A percentile compares a stretch with the other conserved stretches of the same genome.
Evolutionary conservation across 208 protist genomes (phyloP).

Genomic region (Acanthamoeba royreba): DNA sequence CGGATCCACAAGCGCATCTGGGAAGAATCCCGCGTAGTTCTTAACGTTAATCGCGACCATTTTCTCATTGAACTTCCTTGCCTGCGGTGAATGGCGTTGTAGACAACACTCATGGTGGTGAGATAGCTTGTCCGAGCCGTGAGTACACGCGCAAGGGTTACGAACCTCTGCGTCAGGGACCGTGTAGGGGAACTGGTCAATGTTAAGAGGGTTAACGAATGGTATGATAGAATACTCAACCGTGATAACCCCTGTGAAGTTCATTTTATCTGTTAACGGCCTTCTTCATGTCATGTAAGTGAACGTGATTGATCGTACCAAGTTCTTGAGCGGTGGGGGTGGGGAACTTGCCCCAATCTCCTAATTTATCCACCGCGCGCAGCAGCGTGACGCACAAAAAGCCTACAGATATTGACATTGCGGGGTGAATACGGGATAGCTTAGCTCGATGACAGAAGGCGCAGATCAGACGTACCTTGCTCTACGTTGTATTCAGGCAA

Average conservation of each 20-base stretch:
- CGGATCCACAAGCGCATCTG: neutral
- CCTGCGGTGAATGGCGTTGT: neutral
- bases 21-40: neutral
- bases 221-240: slow-evolving; percentile 25
- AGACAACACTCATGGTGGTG: neutral
- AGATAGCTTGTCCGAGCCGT: too few species aligned
- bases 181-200: neutral
- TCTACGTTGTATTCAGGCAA: neutral
- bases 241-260: neutral
- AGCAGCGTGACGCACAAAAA: neutral
- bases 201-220: neutral
- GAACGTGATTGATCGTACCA: neutral
- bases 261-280: too few species aligned
- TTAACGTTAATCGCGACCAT: neutral
- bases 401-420: too few species aligned
- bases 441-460: too few species aligned
- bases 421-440: too few species aligned
- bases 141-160: too few species aligned
- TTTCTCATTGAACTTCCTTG: slow-evolving; percentile 31
- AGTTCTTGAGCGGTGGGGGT: neutral
- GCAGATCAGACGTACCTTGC: neutral
- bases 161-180: neutral
- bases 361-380: neutral
- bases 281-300: neutral
- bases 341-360: slow-evolving; percentile 40